These are phyloP conservation scores for Quaeritorhiza haematococci DNA, from an alignment of 371 early-diverging fungal genomes.

Conservation along the genomic window DNA sequence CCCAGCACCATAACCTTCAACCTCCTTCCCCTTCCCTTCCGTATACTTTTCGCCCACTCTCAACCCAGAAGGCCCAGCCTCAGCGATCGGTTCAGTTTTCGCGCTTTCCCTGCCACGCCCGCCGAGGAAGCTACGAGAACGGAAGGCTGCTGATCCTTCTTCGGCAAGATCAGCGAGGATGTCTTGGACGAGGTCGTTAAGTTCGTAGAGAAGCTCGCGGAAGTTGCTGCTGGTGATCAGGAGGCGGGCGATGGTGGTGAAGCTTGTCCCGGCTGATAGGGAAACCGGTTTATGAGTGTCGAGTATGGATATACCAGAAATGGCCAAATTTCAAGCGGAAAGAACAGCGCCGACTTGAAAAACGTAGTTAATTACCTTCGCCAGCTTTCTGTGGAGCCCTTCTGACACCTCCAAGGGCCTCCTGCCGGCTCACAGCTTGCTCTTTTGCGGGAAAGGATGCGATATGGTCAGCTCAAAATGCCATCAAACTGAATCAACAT, in stretches of 20 bases:
- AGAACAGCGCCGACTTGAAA: no score
- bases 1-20: conserved; percentile 13
- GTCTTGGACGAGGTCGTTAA: conserved; percentile 45
- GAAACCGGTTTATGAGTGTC: not conserved
- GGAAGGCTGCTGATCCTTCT: conserved; percentile 19
- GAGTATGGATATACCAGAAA: no score
- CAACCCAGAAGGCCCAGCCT: no score
- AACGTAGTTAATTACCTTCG: no score
- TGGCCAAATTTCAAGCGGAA: no score
- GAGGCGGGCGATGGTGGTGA: conserved; percentile 39
- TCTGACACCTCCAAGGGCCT: no score
- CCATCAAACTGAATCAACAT: no score
- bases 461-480: no score
- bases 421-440: no score
- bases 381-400: no score
- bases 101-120: not conserved
- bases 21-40: conserved; percentile 17
- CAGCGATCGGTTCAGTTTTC: not conserved
- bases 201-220: conserved; percentile 42
- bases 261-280: not conserved
- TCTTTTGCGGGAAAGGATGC: no score
- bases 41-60: conserved; percentile 18
- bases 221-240: conserved; percentile 50
- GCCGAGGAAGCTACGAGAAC: not conserved
- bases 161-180: conserved; percentile 39